These are phyloP conservation scores for Asparagopsis taxiformis DNA, from an alignment of 31 red algal species.

Conservation along the genomic window DNA sequence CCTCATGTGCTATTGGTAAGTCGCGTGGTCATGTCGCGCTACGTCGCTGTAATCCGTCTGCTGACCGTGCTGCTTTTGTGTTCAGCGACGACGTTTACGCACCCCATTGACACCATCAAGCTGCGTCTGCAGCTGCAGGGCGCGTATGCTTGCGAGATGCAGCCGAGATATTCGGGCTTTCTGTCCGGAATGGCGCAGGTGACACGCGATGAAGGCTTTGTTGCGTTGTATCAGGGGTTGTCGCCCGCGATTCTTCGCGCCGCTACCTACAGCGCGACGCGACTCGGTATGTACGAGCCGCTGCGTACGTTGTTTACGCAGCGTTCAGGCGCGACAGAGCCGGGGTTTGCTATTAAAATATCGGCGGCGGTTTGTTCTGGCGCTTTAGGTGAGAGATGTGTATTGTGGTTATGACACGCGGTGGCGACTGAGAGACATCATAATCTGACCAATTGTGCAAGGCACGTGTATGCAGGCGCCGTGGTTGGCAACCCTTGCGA, in stretches of 20 bases:
- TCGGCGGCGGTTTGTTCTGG: slow-evolving; percentile 59
- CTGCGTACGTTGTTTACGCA: slow-evolving; percentile 53
- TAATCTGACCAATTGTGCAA: no score
- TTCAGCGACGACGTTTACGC: slow-evolving; percentile 50
- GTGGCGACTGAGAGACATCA: no score
- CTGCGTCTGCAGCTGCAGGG: slow-evolving; percentile 85
- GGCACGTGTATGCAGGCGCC: no score
- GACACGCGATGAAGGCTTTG: slow-evolving; percentile 69
- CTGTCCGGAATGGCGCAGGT: slow-evolving; percentile 48
- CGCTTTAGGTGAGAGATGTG: slow-evolving; percentile 28
- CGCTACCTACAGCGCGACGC: slow-evolving; percentile 76
- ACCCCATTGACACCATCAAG: slow-evolving; percentile 94
- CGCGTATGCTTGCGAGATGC: slow-evolving; percentile 3
- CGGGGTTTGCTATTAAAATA: slow-evolving; percentile 47
- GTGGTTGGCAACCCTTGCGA: slow-evolving; percentile 86
- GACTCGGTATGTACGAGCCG: slow-evolving; percentile 89
- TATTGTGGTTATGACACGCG: no score
- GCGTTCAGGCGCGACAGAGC: slow-evolving; percentile 10
- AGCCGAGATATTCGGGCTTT: slow-evolving; percentile 19
- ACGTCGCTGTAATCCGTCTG: no score
- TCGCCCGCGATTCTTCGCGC: slow-evolving; percentile 82
- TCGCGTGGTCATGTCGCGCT: background rate
- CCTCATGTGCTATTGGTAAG: slow-evolving; percentile 41
- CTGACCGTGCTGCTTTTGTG: background rate
- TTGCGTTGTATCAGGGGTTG: slow-evolving; percentile 71